phyloP scores from a whole-genome alignment of 2,329 filamentous ascomycete species.

The Aotearoamyces nothofagi region DNA sequence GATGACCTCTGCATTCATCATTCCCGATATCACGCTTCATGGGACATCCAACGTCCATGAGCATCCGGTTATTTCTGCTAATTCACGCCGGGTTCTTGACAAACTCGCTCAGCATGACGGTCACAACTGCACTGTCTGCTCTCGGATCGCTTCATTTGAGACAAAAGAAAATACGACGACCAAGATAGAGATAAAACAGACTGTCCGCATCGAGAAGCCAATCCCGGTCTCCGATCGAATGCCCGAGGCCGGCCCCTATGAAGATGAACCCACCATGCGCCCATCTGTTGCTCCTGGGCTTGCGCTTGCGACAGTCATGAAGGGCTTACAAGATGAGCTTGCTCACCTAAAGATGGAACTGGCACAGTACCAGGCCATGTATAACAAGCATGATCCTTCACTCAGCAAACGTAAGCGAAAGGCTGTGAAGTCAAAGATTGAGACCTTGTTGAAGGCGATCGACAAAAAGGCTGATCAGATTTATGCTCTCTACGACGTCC shows the following conservation, averaged over 20 bases:
- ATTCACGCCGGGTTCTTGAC: slow-evolving; percentile 37
- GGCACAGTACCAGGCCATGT: slow-evolving; percentile 41
- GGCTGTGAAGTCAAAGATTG: slow-evolving; percentile 42
- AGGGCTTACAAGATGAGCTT: slow-evolving; percentile 67
- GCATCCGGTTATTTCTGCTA: slow-evolving; percentile 32
- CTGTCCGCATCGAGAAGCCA: slow-evolving; percentile 45
- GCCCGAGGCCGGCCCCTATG: slow-evolving; percentile 22
- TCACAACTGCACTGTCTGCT: slow-evolving; percentile 41
- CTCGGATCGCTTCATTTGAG: slow-evolving; percentile 30
- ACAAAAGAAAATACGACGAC: slow-evolving; percentile 21
- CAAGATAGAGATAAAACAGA: slow-evolving; percentile 29
- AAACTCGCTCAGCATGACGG: slow-evolving; percentile 37
- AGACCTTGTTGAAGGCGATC: slow-evolving; percentile 43
- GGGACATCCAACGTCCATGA: slow-evolving; percentile 13
- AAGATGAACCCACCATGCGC: slow-evolving; percentile 43
- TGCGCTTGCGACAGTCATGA: slow-evolving; percentile 63
- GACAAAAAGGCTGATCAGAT: slow-evolving; percentile 67
- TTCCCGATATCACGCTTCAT: slow-evolving; percentile 40
- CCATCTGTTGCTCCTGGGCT: slow-evolving; percentile 23
- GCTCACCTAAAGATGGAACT: slow-evolving; percentile 59
- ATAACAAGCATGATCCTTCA: slow-evolving; percentile 51
- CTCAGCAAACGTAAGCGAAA: slow-evolving; percentile 50
- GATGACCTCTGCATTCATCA: slow-evolving; percentile 42
- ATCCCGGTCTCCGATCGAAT: slow-evolving; percentile 49
- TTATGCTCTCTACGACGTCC: slow-evolving; percentile 69